These are phyloP conservation scores for Penicillium sp. DNA, from an alignment of 2,329 filamentous ascomycete genomes.

Conservation along the genomic window DNA sequence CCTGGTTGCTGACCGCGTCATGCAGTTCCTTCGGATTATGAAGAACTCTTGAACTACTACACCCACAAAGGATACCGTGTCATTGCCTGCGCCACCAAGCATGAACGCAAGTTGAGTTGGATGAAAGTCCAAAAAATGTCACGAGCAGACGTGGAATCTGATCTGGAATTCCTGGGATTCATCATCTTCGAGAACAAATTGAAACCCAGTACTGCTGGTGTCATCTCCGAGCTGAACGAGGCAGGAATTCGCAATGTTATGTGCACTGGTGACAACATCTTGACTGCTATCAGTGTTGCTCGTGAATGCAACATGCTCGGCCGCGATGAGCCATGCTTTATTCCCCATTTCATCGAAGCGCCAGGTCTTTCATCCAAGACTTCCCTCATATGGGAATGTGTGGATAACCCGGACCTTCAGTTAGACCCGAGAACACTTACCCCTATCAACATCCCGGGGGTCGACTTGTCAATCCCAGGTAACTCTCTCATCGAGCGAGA, in stretches of 20 bases:
- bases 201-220: conserved; percentile 76
- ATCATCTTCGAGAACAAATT: conserved; percentile 99
- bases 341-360: conserved; percentile 81
- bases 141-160: conserved; percentile 75
- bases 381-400: conserved; percentile 82
- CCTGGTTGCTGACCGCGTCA: conserved; percentile 3
- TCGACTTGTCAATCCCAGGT: conserved; percentile 79
- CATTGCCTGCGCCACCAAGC: conserved; percentile 89
- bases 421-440: conserved; percentile 75
- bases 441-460: conserved; percentile 68
- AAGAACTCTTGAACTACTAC: conserved; percentile 82
- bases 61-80: conserved; percentile 95
- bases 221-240: conserved; percentile 74
- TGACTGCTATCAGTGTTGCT: conserved; percentile 93
- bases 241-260: conserved; percentile 88
- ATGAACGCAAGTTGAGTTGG: conserved; percentile 84
- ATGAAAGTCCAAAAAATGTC: conserved; percentile 93
- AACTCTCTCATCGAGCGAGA: conserved; percentile 76
- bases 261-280: conserved; percentile 97
- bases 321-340: conserved; percentile 79
- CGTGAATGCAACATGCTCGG: conserved; percentile 83
- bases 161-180: conserved; percentile 86
- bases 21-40: conserved; percentile 78
- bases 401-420: conserved; percentile 76
- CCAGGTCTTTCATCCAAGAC: conserved; percentile 69